Base-by-base conservation (phyloP, 1,139 yeast genomes). In the Yamadazyma triangularis region DNA sequence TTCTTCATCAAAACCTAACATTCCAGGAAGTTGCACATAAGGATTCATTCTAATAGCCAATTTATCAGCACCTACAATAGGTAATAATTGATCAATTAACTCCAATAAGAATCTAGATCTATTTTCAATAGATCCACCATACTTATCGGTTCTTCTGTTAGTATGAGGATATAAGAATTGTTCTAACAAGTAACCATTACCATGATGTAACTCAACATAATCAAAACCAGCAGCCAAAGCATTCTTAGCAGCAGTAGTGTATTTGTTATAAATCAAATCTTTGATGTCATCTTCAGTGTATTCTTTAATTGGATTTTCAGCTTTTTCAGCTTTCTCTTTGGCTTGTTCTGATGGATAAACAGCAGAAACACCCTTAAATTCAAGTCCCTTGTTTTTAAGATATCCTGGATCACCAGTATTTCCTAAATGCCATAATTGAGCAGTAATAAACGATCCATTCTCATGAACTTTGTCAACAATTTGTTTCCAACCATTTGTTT, bases 151-250 rank as follows among this genome's bases (percentile, higher is more conserved):
- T 51, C 88, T 69, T 39, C 63, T 47, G 59, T 81, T 82, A 25
- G 75, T 53, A 23, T 53, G 46, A 30, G 53, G 47, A 23, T 55
- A 51, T 31, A 79, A 49, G 51, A 81, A 81, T 53, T 76, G 80
- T 53, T 79, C 79, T 29, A 79, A 47, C 33, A 81, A 59, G 54
- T 77, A 81, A 9, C 88, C 88, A 53, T 81, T 77, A n/a, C 86
- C 88, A 26, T 61, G 63, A 47, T 81, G 88, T 36, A 82, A 52
- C 52, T 82, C 86, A 24, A 82, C 70, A 42, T 78, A 79, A 50
- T 82, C 89, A 38, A 79, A 77, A 10, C 88, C 87, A 4, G 82
- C 80, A 4, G 48, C 60, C 28, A 73, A 42, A 3, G 79, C 73
- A 29, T 60, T 59, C 43, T 57, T 56, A 12, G 79, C 77, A 4